Conservation (phyloP, 2,329 filamentous ascomycete species). For the Mariannaea elegans region DNA sequence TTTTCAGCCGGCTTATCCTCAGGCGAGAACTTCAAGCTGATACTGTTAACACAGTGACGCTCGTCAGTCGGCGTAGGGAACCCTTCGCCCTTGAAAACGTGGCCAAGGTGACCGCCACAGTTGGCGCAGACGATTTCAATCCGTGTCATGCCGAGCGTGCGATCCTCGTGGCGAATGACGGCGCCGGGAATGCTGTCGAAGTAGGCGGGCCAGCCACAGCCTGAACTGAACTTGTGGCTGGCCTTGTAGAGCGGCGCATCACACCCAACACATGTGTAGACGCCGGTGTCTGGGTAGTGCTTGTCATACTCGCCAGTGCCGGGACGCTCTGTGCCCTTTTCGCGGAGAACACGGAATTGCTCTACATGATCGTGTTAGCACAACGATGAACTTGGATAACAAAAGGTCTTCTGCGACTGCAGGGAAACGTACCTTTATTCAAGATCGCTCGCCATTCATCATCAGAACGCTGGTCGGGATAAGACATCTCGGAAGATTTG, state of each 20-base stretch:
- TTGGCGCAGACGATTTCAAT: slow-evolving; percentile 96
- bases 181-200: slow-evolving; percentile 95
- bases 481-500: slow-evolving; percentile 69
- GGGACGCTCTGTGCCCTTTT: slow-evolving; percentile 90
- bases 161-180: slow-evolving; percentile 83
- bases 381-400: neutral
- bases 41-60: slow-evolving; percentile 94
- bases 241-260: slow-evolving; percentile 90
- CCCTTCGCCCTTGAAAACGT: slow-evolving; percentile 92
- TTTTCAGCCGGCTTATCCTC: slow-evolving; percentile 63
- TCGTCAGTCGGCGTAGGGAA: slow-evolving; percentile 90
- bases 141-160: slow-evolving; percentile 79
- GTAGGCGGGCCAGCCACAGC: slow-evolving; percentile 98
- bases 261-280: slow-evolving; percentile 91
- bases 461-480: slow-evolving; percentile 81
- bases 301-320: slow-evolving; percentile 87
- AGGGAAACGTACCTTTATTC: slow-evolving; percentile 57
- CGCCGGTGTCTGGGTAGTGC: slow-evolving; percentile 77
- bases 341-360: slow-evolving; percentile 91
- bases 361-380: slow-evolving; percentile 62
- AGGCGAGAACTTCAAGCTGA: slow-evolving; percentile 83
- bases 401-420: neutral
- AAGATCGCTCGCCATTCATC: slow-evolving; percentile 92
- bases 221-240: slow-evolving; percentile 92
- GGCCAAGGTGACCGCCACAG: slow-evolving; percentile 93